These are phyloP conservation scores for Exophiala spinifera DNA, from an alignment of 2,329 filamentous ascomycete genomes.

Conservation along the genomic window DNA sequence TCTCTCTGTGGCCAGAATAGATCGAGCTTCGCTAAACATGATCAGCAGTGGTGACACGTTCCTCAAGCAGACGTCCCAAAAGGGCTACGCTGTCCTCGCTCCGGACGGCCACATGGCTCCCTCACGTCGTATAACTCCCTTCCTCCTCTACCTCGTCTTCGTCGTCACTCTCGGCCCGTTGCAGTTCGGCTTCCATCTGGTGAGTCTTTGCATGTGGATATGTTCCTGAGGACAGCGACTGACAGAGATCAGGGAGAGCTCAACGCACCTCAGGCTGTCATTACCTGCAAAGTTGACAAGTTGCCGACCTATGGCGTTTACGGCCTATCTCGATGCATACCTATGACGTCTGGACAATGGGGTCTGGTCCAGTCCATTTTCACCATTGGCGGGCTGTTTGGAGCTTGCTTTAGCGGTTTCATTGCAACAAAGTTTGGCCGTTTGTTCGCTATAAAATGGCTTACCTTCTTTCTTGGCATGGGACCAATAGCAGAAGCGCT, in stretches of 20 bases:
- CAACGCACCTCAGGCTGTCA: slow-evolving; percentile 89
- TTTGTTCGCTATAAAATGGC: slow-evolving; percentile 70
- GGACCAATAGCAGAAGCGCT: slow-evolving; percentile 75
- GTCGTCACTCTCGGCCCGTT: slow-evolving; percentile 81
- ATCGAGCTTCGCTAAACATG: slow-evolving; percentile 13
- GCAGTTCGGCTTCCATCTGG: slow-evolving; percentile 91
- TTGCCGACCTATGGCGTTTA: slow-evolving; percentile 33
- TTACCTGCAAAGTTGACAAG: slow-evolving; percentile 72
- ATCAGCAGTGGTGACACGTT: slow-evolving; percentile 19
- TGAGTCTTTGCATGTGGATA: slow-evolving; percentile 42
- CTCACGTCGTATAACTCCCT: slow-evolving; percentile 6
- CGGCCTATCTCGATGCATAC: slow-evolving; percentile 67
- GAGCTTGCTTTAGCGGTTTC: slow-evolving; percentile 76
- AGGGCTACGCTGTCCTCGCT: not conserved
- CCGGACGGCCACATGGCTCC: slow-evolving; percentile 9
- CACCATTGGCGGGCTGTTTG: slow-evolving; percentile 81
- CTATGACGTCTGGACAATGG: slow-evolving; percentile 78
- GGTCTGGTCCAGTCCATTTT: slow-evolving; percentile 87
- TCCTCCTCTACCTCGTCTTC: slow-evolving; percentile 68
- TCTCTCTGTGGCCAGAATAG: slow-evolving; percentile 4
- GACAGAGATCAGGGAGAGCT: slow-evolving; percentile 77
- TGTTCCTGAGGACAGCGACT: slow-evolving; percentile 24
- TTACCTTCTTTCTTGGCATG: slow-evolving; percentile 69
- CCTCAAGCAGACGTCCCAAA: slow-evolving; percentile 12
- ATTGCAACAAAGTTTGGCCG: slow-evolving; percentile 75